Percentiles rank a stretch among this genome's conserved stretches.
Evolutionary conservation across 116 monocot genomes (phyloP).

Genomic region (Iris pallida): DNA sequence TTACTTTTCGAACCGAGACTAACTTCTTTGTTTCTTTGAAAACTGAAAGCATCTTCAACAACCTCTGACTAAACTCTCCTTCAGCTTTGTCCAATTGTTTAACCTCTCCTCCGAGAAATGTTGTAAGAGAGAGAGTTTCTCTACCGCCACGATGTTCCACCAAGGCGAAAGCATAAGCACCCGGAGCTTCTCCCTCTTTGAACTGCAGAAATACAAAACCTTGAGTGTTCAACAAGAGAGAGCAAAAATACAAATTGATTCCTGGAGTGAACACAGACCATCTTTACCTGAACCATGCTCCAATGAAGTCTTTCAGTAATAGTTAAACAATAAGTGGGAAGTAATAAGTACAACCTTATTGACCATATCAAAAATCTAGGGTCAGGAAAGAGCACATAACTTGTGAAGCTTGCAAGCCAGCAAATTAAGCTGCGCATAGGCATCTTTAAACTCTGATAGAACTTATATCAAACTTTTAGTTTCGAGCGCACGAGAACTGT

Average conservation of each 20-base stretch:
- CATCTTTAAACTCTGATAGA: no score
- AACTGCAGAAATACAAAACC: constrained; percentile 50
- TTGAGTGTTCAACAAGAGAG: not conserved
- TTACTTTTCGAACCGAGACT: constrained; percentile 65
- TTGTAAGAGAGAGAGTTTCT: constrained; percentile 44
- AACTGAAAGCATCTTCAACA: constrained; percentile 45
- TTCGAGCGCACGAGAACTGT: no score
- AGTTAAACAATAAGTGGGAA: not conserved
- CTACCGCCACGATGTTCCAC: constrained; percentile 61
- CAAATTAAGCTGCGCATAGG: no score
- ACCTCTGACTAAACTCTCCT: constrained; percentile 48
- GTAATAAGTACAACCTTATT: no score
- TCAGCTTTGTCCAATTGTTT: constrained; percentile 36
- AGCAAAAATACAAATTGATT: not conserved
- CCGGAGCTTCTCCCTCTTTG: constrained; percentile 48
- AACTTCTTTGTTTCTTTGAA: constrained; percentile 33
- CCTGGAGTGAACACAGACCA: not conserved
- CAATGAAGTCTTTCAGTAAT: not conserved
- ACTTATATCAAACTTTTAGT: no score
- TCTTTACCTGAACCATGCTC: not conserved
- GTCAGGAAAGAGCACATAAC: no score
- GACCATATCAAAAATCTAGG: no score
- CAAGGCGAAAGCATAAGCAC: constrained; percentile 78
- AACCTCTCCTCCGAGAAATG: constrained; percentile 57
- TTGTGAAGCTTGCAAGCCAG: no score